Evolutionary conservation across 164 flowering plant genomes (phyloP), one percentile per base, ranked within the genome.

Genomic region (Cinnamomum chago): DNA sequence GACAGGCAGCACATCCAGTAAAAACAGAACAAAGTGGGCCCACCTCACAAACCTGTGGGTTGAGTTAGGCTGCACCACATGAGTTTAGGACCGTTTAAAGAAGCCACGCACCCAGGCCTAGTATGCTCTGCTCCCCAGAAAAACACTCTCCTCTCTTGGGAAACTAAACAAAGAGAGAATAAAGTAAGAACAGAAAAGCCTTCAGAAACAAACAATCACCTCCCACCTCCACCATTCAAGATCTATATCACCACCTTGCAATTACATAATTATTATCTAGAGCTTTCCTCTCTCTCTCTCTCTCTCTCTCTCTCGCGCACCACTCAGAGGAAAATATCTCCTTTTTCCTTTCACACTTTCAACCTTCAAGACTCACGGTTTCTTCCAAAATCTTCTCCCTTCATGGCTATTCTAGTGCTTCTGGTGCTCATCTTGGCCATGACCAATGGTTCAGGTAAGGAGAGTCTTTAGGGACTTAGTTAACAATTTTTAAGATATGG

Each of bases 391-490:
- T 11, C 58, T 71, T 67, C 65, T 28, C 10, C 22, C 72, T 72
- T 69, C 73, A 82, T 82, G 83, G 78, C 62, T 77, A 62, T 78
- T 76, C 25, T 77, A 18, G 70, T 76, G 14, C 69, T 72, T 67
- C 68, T 76, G 40, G 50, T 77, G 52, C 65, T 81, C 50, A 51
- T 84, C 71, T 70, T 82, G 65, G 81, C 81, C 81, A 73, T 77
- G 80, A 52, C 81, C 79, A 76, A 70, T 65, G 28, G 72, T 58
- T 81, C 87, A 77, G 78, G 87, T 84, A 71, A 40, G 47, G 71
- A 20, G 50, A 20, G 60, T 17, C 47, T 14, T 65, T 65, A 25
- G 18, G 10, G 47, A 14, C 18, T 52, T 52, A 52, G 58, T 65
- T 58, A 25, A 52, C 33, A 23, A 50, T 58, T 64, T 50, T 50